Evolutionary conservation across 371 early-diverging fungal species (phyloP), one percentile per base, ranked within the genome.

Genomic region (Haplosporangium sp.): DNA sequence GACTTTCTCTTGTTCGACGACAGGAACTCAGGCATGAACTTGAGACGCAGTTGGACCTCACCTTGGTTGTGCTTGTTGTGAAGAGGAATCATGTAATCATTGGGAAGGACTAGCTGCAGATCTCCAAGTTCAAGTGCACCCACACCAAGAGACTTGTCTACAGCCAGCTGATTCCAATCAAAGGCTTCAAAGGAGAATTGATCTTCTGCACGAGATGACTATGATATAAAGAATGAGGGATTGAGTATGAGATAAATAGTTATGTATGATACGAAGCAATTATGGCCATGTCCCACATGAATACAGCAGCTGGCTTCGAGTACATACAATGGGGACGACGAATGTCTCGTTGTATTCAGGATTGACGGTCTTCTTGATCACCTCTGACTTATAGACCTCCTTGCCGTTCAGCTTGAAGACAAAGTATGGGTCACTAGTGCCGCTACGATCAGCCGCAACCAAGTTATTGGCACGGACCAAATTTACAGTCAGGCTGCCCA

Each of bases 301-400:
- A 29, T 29, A 29, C 4, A 2, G 29, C 4, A 4, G 2, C 4
- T 29, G 4, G 1, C 29, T 29, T 29, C 58, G 41, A 18, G 76
- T 54, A 86, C 87, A 70, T 81, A 87, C 86, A 73, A 94, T 86
- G 6, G 88, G 90, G 53, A 95, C 82, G 21, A 87, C 86, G 68
- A 94, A 92, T 45, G 73, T 83, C 65, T 93, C 92, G 69, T 93
- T 90, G 92, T 93, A 98, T 23, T 86, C 85, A n/a, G 98, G 98
- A 63, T 92, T 92, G 37, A 95, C 73, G 7, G 86, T 91, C 84
- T 95, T 92, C 73, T 95, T 92, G 48, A 94, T 64, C 16, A 87
- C 86, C 51, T 90, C 85, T 54, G 95, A 93, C 76, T 93, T 95
- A 82, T 88, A 83, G 36, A 92, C 91, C 61, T 92, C 90, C 59